Percentiles rank a stretch among this genome's conserved stretches.
Evolutionary conservation across 208 protist genomes (phyloP).

Genomic region (Kentomonas sorsogonicus): DNA sequence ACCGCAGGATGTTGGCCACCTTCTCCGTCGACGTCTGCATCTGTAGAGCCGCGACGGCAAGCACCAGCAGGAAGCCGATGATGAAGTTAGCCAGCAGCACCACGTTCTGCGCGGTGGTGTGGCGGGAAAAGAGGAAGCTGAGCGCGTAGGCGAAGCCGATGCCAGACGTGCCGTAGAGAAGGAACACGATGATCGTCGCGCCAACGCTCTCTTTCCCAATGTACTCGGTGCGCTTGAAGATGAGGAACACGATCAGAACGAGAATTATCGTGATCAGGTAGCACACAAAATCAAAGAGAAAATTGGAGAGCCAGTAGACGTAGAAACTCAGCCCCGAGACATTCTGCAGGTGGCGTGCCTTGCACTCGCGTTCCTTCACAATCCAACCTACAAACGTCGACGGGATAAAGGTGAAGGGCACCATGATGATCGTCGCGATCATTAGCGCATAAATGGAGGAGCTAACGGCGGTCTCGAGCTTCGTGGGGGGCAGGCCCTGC

Average conservation of each 20-base stretch:
- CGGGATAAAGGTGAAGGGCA: slow-evolving; percentile 67
- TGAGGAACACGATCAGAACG: slow-evolving; percentile 35
- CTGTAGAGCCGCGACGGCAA: slow-evolving; percentile 29
- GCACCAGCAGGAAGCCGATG: slow-evolving; percentile 47
- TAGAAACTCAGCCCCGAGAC: slow-evolving; percentile 43
- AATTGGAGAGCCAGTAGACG: slow-evolving; percentile 67
- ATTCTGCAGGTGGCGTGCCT: slow-evolving; percentile 51
- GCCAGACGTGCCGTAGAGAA: slow-evolving; percentile 44
- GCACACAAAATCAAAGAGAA: slow-evolving; percentile 48
- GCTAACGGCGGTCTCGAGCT: too few relatives aligned
- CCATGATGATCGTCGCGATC: slow-evolving; percentile 47
- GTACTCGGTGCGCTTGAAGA: slow-evolving; percentile 46
- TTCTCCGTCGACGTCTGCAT: slow-evolving; percentile 24
- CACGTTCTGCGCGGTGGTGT: slow-evolving; percentile 53
- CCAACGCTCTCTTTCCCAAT: slow-evolving; percentile 25
- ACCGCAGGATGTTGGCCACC: slow-evolving; percentile 25
- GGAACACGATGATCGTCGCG: slow-evolving; percentile 32
- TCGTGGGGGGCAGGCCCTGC: too few relatives aligned
- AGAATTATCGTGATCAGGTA: slow-evolving; percentile 43
- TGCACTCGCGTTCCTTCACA: slow-evolving; percentile 53
- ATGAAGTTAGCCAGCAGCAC: slow-evolving; percentile 62
- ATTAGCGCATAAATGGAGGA: slow-evolving; percentile 32
- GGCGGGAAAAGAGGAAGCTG: slow-evolving; percentile 45
- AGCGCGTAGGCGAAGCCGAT: slow-evolving; percentile 43
- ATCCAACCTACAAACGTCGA: slow-evolving; percentile 49